These are phyloP conservation scores for Phytomonas serpens DNA, from an alignment of 208 protist genomes.

Conservation along the genomic window DNA sequence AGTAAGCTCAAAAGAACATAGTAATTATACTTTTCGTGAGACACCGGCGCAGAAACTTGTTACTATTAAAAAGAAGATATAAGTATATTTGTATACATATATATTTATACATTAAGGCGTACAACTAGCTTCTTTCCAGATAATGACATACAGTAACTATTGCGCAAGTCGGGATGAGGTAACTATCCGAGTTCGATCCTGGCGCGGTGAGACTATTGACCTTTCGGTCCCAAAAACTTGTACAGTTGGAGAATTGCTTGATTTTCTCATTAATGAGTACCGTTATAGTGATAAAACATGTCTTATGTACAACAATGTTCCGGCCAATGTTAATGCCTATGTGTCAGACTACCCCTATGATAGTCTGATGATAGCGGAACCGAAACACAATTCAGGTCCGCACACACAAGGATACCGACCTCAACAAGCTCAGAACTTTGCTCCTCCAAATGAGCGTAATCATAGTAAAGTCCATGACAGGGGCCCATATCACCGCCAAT, in stretches of 20 bases:
- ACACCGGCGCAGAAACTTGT: neutral
- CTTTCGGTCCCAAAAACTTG: constrained; percentile 35
- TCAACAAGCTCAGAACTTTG: constrained; percentile 10
- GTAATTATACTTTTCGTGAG: neutral
- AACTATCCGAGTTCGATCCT: constrained; percentile 50
- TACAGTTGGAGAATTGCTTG: constrained; percentile 45
- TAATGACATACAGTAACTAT: constrained; percentile 27
- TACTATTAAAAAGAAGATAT: neutral
- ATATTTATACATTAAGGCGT: neutral
- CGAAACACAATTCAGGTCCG: constrained; percentile 8
- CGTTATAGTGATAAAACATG: constrained; percentile 41
- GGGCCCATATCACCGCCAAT: constrained; percentile 8
- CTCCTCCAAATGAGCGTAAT: neutral
- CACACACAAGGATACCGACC: constrained; percentile 4
- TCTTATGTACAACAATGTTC: constrained; percentile 26
- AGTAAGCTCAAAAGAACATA: neutral
- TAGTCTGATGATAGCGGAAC: constrained; percentile 46
- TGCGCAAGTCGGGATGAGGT: constrained; percentile 16
- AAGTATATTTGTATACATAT: constrained; percentile 1
- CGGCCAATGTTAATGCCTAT: constrained; percentile 18
- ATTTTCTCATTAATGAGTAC: constrained; percentile 63
- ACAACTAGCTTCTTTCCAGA: neutral
- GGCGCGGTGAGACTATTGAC: constrained; percentile 65
- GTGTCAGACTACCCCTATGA: constrained; percentile 62
- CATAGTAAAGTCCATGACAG: neutral